Evolutionary conservation across 345 rosid species (phyloP).

Genomic region (Salix exigua): DNA sequence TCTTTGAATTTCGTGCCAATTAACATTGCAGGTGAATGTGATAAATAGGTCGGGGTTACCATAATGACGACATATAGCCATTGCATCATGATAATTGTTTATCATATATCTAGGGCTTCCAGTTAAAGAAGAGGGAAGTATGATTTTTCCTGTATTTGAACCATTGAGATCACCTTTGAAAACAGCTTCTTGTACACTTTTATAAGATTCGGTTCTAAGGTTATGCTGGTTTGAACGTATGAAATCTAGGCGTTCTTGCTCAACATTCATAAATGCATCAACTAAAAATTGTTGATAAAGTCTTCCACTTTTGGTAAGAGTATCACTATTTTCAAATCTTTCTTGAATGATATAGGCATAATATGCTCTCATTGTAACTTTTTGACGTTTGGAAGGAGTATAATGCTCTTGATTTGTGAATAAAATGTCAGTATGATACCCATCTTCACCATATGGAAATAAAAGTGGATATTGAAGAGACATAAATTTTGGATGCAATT

Average conservation of each 20-base stretch:
- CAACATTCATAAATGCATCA: background rate
- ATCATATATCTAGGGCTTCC: too few species aligned
- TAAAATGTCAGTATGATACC: background rate
- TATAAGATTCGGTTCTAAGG: background rate
- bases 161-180: background rate
- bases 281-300: background rate
- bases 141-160: background rate
- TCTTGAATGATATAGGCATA: background rate
- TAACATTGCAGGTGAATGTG: too few species aligned
- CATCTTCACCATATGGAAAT: background rate
- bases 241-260: background rate
- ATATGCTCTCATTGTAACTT: background rate
- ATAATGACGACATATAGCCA: too few species aligned
- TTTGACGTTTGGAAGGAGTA: rapidly evolving
- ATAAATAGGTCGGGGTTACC: too few species aligned
- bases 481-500: background rate
- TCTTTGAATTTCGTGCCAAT: too few species aligned
- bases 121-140: background rate
- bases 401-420: background rate
- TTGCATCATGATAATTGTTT: too few species aligned
- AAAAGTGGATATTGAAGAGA: background rate
- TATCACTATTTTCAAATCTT: rapidly evolving
- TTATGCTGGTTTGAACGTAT: background rate
- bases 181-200: background rate
- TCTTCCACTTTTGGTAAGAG: background rate